phyloP scores from a whole-genome alignment of 495 filamentous ascomycete genomes.

The Podospora tetraspora region DNA sequence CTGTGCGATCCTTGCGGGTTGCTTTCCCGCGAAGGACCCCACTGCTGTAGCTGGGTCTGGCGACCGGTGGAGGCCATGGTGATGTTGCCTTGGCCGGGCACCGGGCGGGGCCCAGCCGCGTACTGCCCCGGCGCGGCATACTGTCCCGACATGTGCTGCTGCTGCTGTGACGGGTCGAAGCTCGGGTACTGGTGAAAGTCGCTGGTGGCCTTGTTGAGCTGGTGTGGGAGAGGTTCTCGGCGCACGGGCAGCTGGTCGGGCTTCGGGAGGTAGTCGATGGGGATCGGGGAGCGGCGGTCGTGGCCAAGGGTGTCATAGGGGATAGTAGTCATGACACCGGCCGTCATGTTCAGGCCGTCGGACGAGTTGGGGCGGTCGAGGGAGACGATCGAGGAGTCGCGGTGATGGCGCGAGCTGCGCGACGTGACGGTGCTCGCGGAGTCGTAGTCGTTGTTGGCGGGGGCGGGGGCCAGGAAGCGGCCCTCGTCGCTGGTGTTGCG shows the following conservation, averaged over 20 bases:
- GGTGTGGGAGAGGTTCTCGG: constrained; percentile 72
- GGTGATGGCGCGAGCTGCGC: constrained; percentile 72
- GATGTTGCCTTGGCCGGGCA: constrained; percentile 56
- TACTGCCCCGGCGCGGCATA: constrained; percentile 38
- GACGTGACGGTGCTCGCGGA: constrained; percentile 55
- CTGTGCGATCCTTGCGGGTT: constrained; percentile 46
- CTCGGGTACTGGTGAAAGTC: constrained; percentile 91
- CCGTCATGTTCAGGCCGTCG: constrained; percentile 59
- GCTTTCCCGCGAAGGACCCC: constrained; percentile 54
- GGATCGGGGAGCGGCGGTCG: constrained; percentile 64
- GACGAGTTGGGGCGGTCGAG: constrained; percentile 56
- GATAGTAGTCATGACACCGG: constrained; percentile 86
- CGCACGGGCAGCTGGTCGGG: constrained; percentile 57
- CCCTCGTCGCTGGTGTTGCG: constrained; percentile 49
- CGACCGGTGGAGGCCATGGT: constrained; percentile 69
- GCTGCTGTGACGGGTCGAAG: constrained; percentile 51
- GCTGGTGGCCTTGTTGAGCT: constrained; percentile 66
- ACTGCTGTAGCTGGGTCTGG: constrained; percentile 66
- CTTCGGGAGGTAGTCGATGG: constrained; percentile 70
- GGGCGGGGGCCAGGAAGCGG: constrained; percentile 37
- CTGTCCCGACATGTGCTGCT: constrained; percentile 30
- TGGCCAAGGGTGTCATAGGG: constrained; percentile 73
- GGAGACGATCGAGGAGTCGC: constrained; percentile 71
- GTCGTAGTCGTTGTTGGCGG: constrained; percentile 43
- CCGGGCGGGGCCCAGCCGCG: constrained; percentile 62